phyloP scores from a whole-genome alignment of 495 filamentous ascomycete species.

The Chaetomium cochliodes region DNA sequence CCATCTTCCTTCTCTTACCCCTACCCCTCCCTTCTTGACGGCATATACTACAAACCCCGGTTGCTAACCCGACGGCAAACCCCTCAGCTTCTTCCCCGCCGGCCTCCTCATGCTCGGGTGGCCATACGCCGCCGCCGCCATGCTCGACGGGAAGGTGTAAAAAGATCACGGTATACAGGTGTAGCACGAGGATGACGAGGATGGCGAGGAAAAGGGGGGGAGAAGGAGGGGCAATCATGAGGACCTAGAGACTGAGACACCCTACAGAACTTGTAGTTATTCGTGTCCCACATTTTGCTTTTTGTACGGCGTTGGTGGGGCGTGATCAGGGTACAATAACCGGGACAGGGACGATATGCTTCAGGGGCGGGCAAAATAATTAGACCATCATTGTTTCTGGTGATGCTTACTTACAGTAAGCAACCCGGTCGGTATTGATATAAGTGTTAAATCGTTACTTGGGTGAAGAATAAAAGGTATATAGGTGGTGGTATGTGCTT shows the following conservation, averaged over 20 bases:
- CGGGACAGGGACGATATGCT: not conserved
- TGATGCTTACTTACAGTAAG: too few relatives aligned
- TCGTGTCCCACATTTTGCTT: not conserved
- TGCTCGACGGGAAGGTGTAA: conserved; percentile 8
- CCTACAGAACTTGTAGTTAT: too few relatives aligned
- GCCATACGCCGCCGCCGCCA: not conserved
- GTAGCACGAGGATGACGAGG: too few relatives aligned
- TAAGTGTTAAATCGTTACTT: too few relatives aligned
- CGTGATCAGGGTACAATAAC: not conserved
- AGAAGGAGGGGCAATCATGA: not conserved
- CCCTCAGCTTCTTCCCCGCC: not conserved
- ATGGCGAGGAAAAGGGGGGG: too few relatives aligned
- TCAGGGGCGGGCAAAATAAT: not conserved
- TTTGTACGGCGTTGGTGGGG: not conserved
- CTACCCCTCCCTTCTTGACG: too few relatives aligned
- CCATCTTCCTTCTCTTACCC: not conserved
- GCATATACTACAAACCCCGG: not conserved
- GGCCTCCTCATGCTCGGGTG: not conserved
- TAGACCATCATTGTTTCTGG: not conserved
- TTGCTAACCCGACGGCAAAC: not conserved
- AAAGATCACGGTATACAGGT: not conserved
- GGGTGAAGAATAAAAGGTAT: not conserved
- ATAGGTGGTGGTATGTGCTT: not conserved
- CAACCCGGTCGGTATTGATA: too few relatives aligned
- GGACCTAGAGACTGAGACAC: too few relatives aligned